These are phyloP conservation scores for Blastobotrys elegans DNA, from an alignment of 1,139 yeast species.

Conservation along the genomic window DNA sequence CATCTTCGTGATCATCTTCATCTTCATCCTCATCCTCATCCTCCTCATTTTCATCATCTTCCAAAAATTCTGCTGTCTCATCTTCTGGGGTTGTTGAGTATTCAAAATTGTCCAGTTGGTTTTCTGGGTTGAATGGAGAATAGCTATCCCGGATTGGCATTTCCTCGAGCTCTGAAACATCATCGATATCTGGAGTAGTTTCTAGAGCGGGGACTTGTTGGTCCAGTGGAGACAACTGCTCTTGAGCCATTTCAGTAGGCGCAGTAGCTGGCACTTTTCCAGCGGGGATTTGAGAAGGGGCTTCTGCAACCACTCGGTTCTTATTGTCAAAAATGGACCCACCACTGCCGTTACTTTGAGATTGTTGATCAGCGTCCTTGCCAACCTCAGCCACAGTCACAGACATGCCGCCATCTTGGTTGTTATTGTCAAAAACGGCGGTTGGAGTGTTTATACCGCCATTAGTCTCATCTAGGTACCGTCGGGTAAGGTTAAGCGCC, in stretches of 20 bases:
- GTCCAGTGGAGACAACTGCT: neutral
- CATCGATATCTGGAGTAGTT: neutral
- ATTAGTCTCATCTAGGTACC: neutral
- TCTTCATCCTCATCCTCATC: neutral
- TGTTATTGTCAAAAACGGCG: neutral
- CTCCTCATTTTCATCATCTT: neutral
- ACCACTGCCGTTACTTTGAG: neutral
- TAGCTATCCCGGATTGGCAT: no score
- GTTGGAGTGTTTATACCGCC: neutral
- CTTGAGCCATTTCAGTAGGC: no score
- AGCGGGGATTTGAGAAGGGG: neutral
- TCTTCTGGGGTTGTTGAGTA: neutral
- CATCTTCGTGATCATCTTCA: neutral
- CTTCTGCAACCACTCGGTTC: neutral
- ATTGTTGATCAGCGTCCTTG: neutral
- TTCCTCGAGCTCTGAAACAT: neutral
- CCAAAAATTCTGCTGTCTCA: neutral
- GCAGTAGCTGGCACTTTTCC: no score
- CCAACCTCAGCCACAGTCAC: conserved; percentile 1
- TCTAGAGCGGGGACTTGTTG: neutral
- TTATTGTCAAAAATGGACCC: neutral
- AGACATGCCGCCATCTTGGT: neutral
- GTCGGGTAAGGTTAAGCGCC: neutral
- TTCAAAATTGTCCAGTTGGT: neutral
- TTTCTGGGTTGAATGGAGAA: neutral